Conservation (phyloP, 176 grass and related monocot species). For the Cymbopogon citratus region DNA sequence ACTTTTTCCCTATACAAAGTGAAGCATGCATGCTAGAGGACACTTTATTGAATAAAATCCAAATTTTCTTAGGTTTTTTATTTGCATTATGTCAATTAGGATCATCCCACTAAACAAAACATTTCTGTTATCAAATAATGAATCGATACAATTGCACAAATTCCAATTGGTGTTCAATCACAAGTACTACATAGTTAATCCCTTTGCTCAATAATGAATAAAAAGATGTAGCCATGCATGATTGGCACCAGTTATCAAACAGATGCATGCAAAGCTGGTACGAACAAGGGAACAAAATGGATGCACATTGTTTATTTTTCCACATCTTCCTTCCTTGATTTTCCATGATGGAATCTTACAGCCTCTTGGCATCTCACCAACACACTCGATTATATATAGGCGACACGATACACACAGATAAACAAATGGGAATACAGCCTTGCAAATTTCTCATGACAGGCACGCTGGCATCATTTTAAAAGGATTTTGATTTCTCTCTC, state of each 20-base stretch:
- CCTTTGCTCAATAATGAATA: not conserved
- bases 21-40: no score
- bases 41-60: not conserved
- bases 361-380: constrained; percentile 45
- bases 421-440: not conserved
- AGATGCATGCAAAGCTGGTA: constrained; percentile 4
- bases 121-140: no score
- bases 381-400: not conserved
- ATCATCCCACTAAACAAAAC: not conserved
- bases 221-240: constrained; percentile 5
- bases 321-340: not conserved
- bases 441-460: constrained; percentile 3
- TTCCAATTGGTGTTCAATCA: not conserved
- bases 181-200: not conserved
- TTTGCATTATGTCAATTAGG: not conserved
- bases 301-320: not conserved
- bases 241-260: constrained; percentile 36
- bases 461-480: not conserved
- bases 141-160: no score
- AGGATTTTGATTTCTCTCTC: not conserved
- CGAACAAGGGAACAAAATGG: constrained; percentile 35
- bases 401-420: not conserved
- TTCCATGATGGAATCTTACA: constrained; percentile 41
- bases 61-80: not conserved
- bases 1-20: no score